Evolutionary conservation across 345 rosid genomes (phyloP).

Genomic region (Rubroshorea leprosula): DNA sequence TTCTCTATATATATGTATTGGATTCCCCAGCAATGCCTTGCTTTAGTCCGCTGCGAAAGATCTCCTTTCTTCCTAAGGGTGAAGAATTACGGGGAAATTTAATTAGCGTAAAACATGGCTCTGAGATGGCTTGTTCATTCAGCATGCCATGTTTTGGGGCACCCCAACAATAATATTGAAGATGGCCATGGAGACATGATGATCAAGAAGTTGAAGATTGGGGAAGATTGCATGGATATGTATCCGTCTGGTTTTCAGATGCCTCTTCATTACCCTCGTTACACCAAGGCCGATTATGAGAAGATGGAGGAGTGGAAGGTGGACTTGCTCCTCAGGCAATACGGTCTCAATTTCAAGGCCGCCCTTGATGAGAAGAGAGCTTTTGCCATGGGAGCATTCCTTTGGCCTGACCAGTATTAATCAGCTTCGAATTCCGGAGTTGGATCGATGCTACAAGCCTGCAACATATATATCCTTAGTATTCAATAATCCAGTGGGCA

Average conservation of each 20-base stretch:
- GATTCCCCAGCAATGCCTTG: no score
- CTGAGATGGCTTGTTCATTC: slow-evolving; percentile 41
- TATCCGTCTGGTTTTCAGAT: slow-evolving; percentile 41
- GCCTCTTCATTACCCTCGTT: slow-evolving; percentile 67
- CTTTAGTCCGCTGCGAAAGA: no score
- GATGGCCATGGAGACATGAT: slow-evolving; percentile 6
- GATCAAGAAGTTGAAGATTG: no score
- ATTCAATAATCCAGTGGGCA: no score
- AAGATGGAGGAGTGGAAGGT: slow-evolving; percentile 71
- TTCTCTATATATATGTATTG: no score
- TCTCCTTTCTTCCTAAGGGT: no score
- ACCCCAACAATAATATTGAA: slow-evolving; percentile 19
- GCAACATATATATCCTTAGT: no score
- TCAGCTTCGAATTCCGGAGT: no score
- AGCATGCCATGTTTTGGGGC: slow-evolving; percentile 29
- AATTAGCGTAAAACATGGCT: neutral
- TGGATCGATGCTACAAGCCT: no score
- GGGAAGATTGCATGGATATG: no score
- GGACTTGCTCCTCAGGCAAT: slow-evolving; percentile 47
- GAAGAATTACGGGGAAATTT: no score
- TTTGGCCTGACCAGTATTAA: slow-evolving; percentile 50
- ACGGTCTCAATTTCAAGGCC: slow-evolving; percentile 39
- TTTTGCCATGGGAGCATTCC: slow-evolving; percentile 49
- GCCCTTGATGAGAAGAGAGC: slow-evolving; percentile 45
- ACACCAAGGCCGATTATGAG: slow-evolving; percentile 51